Evolutionary conservation across 1,284 basidiomycete species (phyloP).

Genomic region (Ganoderma boninense): DNA sequence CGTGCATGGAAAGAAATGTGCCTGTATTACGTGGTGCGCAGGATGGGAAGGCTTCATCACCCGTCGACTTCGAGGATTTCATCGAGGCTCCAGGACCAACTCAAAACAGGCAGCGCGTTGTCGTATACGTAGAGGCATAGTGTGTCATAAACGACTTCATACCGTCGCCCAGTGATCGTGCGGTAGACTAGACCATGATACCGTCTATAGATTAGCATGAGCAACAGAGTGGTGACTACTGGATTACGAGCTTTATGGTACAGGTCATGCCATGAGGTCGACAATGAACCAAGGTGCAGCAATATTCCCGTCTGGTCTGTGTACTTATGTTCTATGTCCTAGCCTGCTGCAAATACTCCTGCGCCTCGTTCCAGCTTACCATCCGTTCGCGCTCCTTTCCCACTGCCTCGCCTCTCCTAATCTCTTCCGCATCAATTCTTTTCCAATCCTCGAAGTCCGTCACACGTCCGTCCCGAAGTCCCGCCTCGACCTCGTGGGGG

Average conservation of each 20-base stretch:
- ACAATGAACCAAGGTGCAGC: not conserved
- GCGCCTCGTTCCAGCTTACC: constrained; percentile 63
- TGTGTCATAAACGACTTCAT: too few species aligned
- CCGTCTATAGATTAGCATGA: not conserved
- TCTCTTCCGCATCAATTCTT: constrained; percentile 72
- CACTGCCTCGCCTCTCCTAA: constrained; percentile 57
- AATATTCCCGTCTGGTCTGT: not conserved
- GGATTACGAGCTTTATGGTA: not conserved
- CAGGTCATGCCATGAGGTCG: not conserved
- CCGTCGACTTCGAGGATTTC: not conserved
- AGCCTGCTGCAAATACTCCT: constrained; percentile 45
- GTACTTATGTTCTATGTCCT: not conserved
- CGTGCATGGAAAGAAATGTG: not conserved
- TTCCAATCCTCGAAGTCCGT: constrained; percentile 77
- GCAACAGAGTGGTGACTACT: not conserved
- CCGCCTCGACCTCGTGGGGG: constrained; percentile 64
- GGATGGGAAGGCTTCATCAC: not conserved
- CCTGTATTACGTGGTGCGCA: not conserved
- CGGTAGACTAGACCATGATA: not conserved
- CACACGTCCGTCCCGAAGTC: constrained; percentile 56
- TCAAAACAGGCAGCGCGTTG: too few species aligned
- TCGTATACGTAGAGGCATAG: too few species aligned
- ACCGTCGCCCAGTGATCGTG: not conserved
- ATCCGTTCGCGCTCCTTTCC: constrained; percentile 87
- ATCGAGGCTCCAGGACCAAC: not conserved